Evolutionary conservation across 495 filamentous ascomycete species (phyloP).

Genomic region (Beverwykella pulmonaria): DNA sequence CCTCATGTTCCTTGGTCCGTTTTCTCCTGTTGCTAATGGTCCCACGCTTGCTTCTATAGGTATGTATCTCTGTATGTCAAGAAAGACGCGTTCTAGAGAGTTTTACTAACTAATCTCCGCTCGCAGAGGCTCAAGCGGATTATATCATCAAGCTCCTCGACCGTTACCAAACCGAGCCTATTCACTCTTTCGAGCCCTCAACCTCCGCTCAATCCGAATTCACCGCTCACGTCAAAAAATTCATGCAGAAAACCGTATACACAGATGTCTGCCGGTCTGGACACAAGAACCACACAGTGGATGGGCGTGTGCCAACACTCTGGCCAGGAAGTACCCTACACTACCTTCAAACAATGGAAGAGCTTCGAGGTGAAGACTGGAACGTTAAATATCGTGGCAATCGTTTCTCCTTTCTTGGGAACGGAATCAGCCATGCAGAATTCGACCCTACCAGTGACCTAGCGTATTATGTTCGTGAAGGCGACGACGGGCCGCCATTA

Average conservation of each 20-base stretch:
- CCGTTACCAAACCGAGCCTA: neutral
- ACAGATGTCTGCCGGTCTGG: neutral
- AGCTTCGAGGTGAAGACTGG: neutral
- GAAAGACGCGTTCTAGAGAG: no score
- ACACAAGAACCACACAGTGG: neutral
- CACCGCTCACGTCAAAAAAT: neutral
- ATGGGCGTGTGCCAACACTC: neutral
- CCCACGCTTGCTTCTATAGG: constrained; percentile 1
- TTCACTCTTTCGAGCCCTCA: neutral
- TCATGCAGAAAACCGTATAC: neutral
- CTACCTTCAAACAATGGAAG: neutral
- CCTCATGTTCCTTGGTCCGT: constrained; percentile 21
- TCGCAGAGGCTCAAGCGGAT: constrained; percentile 11
- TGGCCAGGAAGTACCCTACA: constrained; percentile 15
- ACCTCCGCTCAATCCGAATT: neutral
- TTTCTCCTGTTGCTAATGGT: constrained; percentile 3
- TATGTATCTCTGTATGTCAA: neutral
- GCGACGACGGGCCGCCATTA: no score
- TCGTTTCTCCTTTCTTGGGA: neutral
- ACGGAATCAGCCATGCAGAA: constrained; percentile 8
- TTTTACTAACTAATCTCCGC: no score
- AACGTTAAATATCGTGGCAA: constrained; percentile 2
- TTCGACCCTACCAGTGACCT: constrained; percentile 3
- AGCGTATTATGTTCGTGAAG: constrained; percentile 2
- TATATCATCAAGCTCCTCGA: neutral